A percentile compares a stretch with the other conserved stretches of the same genome.
Evolutionary conservation across 163 green algal genomes (phyloP).

Genomic region (Picocystis sp.): DNA sequence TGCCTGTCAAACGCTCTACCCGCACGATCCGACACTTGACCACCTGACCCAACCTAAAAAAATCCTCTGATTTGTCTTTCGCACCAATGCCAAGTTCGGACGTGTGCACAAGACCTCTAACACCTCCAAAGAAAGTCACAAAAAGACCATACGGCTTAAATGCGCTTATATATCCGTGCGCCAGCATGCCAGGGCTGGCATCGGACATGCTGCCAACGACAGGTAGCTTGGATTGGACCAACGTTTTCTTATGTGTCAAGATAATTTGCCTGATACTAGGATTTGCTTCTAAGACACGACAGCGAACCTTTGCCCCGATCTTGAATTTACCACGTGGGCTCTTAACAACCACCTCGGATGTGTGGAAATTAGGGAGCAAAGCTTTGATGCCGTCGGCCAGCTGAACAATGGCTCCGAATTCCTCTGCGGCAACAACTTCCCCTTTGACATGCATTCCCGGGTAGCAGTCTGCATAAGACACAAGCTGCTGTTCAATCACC

Average conservation of each 20-base stretch:
- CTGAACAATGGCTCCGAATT: conserved; percentile 35
- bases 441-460: conserved; percentile 46
- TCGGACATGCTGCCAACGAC: conserved; percentile 33
- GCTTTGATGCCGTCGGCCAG: conserved; percentile 36
- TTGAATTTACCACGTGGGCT: conserved; percentile 37
- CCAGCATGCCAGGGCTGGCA: conserved; percentile 34
- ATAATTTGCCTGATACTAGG: conserved; percentile 19
- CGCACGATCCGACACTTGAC: conserved; percentile 47
- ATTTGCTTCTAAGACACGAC: conserved; percentile 50
- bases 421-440: conserved; percentile 37
- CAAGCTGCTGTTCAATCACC: conserved; percentile 20
- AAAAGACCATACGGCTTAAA: conserved; percentile 63
- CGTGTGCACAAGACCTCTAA: conserved; percentile 44
- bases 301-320: conserved; percentile 31
- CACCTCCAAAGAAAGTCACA: conserved; percentile 62
- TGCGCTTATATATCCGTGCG: conserved; percentile 67
- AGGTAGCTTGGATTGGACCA: conserved; percentile 58
- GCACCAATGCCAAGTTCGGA: conserved; percentile 44
- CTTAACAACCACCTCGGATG: conserved; percentile 25
- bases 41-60: conserved; percentile 41
- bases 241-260: conserved; percentile 51
- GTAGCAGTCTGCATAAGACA: conserved; percentile 33
- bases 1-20: conserved; percentile 16
- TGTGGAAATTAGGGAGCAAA: conserved; percentile 31
- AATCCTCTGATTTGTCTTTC: conserved; percentile 29